Conservation (phyloP, 2,329 filamentous ascomycete genomes). For the Plenodomus tracheiphilus region DNA sequence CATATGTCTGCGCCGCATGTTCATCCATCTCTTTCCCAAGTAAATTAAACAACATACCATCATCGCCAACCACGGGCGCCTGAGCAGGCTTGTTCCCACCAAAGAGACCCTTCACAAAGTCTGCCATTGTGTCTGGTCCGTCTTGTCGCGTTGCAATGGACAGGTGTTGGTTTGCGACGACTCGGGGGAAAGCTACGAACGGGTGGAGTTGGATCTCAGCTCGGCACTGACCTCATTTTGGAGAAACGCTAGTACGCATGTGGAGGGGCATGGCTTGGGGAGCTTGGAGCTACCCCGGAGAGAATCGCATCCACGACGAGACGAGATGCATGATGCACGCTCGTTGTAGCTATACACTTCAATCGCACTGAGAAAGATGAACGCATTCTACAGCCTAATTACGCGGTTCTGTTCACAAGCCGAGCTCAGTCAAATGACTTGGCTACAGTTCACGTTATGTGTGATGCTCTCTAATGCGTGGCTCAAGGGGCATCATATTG, state of each 20-base stretch:
- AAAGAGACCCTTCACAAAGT: slow-evolving; percentile 68
- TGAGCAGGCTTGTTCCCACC: slow-evolving; percentile 66
- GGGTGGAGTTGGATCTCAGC: slow-evolving; percentile 22
- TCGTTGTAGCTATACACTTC: no score
- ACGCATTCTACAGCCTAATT: not conserved
- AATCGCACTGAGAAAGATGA: no score
- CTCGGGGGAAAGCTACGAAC: slow-evolving; percentile 21
- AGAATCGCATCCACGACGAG: not conserved
- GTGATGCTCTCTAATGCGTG: no score
- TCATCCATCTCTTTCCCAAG: not conserved
- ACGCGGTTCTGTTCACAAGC: slow-evolving; percentile 2
- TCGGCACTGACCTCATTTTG: slow-evolving; percentile 34
- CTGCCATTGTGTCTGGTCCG: slow-evolving; percentile 45
- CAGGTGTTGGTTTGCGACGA: slow-evolving; percentile 10
- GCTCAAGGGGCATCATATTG: no score
- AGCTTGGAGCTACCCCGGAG: slow-evolving; percentile 4
- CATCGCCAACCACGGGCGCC: slow-evolving; percentile 59
- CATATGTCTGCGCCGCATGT: not conserved
- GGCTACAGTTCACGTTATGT: no score
- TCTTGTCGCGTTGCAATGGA: slow-evolving; percentile 21
- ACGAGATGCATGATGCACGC: not conserved
- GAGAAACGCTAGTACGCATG: slow-evolving; percentile 28
- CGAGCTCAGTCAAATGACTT: no score
- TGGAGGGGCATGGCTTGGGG: slow-evolving; percentile 18
- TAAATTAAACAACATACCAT: slow-evolving; percentile 57